These are phyloP conservation scores for Trichomonascaceae sp. DNA, from an alignment of 1,139 yeast genomes.

Conservation along the genomic window DNA sequence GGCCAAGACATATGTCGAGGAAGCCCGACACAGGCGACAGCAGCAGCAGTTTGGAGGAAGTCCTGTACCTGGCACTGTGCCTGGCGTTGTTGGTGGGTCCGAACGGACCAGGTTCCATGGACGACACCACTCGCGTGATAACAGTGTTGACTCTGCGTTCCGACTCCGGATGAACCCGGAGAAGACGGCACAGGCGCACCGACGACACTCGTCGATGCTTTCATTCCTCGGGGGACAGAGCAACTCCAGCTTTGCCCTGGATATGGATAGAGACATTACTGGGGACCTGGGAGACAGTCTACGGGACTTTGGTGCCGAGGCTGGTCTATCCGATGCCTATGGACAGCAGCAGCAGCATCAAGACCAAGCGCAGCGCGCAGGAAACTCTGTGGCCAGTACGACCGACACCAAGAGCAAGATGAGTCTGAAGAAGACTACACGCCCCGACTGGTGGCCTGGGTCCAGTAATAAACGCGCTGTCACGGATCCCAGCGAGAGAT, in stretches of 20 bases:
- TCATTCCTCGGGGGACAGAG: conserved; percentile 1
- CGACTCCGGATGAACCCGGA: neutral
- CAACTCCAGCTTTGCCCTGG: too few species aligned
- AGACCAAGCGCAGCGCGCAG: too few species aligned
- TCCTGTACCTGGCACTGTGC: too few species aligned
- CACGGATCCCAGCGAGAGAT: neutral
- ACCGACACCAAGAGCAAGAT: neutral
- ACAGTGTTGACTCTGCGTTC: neutral
- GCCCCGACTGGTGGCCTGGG: neutral
- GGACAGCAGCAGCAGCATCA: too few species aligned
- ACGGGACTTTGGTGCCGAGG: too few species aligned
- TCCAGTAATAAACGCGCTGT: neutral
- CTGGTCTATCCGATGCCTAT: too few species aligned
- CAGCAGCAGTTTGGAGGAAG: too few species aligned
- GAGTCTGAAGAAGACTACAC: neutral
- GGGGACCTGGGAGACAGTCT: too few species aligned
- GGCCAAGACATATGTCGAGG: conserved; percentile 4
- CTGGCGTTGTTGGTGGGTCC: too few species aligned
- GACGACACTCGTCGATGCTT: conserved; percentile 13
- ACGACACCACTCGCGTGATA: conserved; percentile 10
- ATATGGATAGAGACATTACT: too few species aligned
- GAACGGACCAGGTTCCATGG: too few species aligned
- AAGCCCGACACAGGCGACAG: conserved; percentile 1
- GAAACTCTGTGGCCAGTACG: too few species aligned
- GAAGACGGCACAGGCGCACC: conserved; percentile 4